Conservation (phyloP, 768 basidiomycete genomes). For the Boletus coccyginus region DNA sequence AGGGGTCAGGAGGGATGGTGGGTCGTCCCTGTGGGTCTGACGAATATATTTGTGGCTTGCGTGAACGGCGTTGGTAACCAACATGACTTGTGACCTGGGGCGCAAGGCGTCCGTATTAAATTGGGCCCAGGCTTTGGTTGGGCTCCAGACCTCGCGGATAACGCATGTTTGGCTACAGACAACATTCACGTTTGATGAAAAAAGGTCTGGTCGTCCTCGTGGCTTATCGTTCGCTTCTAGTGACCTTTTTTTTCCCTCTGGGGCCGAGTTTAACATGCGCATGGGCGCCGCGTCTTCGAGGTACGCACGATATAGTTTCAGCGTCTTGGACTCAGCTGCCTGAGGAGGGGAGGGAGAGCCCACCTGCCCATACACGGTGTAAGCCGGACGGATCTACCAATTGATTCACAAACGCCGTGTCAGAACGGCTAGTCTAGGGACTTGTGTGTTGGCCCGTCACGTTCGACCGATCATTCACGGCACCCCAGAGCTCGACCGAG, state of each 20-base stretch:
- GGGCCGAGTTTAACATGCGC: not conserved
- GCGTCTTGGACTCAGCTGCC: not conserved
- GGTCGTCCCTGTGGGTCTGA: slow-evolving; percentile 14
- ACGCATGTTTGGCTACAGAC: slow-evolving; percentile 2
- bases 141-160: slow-evolving; percentile 3
- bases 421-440: not conserved
- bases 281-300: not conserved
- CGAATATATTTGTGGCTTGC: not conserved
- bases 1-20: slow-evolving; percentile 2
- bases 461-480: not conserved
- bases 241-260: not conserved
- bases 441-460: not conserved
- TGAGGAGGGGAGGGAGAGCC: not conserved
- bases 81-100: slow-evolving; percentile 5
- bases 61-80: not conserved
- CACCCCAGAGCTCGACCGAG: not conserved
- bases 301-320: not conserved
- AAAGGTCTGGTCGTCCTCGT: slow-evolving; percentile 4
- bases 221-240: not conserved
- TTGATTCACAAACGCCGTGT: not conserved
- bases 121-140: not conserved
- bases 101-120: slow-evolving; percentile 1
- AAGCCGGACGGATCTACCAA: slow-evolving; percentile 15
- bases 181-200: slow-evolving; percentile 7
- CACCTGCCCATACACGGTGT: slow-evolving; percentile 4